Evolutionary conservation across 805 yeast species (phyloP).

Genomic region (Pichia phayaonensis): DNA sequence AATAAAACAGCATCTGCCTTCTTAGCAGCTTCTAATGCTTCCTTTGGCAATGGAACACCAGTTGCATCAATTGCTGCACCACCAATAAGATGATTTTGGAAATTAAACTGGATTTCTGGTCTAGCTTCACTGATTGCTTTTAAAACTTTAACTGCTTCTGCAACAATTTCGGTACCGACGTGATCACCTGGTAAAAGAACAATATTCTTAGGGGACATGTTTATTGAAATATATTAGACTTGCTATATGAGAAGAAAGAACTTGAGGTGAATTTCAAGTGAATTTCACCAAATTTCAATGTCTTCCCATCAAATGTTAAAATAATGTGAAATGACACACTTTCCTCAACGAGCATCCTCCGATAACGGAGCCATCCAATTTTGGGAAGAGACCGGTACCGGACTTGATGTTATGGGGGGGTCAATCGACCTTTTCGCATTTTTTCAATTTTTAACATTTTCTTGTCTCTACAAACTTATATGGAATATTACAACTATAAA

Average conservation of each 20-base stretch:
- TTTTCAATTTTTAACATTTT: background rate
- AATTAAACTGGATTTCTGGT: conserved; percentile 58
- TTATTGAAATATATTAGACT: background rate
- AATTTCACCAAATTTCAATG: too few relatives aligned
- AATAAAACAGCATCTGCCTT: conserved; percentile 88
- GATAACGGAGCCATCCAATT: background rate
- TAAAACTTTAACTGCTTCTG: conserved; percentile 88
- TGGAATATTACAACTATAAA: background rate
- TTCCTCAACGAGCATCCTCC: background rate
- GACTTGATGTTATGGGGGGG: background rate
- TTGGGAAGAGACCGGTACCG: background rate
- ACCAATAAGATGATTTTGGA: conserved; percentile 82
- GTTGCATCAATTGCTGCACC: conserved; percentile 98
- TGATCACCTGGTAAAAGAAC: conserved; percentile 96
- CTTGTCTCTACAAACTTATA: background rate
- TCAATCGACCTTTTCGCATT: background rate
- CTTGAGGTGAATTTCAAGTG: background rate
- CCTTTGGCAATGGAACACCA: conserved; percentile 86
- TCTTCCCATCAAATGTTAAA: too few relatives aligned
- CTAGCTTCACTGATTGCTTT: conserved; percentile 61
- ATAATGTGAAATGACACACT: background rate
- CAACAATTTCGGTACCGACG: conserved; percentile 85
- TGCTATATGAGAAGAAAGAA: background rate
- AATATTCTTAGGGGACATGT: conserved; percentile 47
- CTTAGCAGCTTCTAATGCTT: conserved; percentile 74